These are phyloP conservation scores for Trichothecium roseum DNA, from an alignment of 2,329 filamentous ascomycete genomes.

Conservation along the genomic window DNA sequence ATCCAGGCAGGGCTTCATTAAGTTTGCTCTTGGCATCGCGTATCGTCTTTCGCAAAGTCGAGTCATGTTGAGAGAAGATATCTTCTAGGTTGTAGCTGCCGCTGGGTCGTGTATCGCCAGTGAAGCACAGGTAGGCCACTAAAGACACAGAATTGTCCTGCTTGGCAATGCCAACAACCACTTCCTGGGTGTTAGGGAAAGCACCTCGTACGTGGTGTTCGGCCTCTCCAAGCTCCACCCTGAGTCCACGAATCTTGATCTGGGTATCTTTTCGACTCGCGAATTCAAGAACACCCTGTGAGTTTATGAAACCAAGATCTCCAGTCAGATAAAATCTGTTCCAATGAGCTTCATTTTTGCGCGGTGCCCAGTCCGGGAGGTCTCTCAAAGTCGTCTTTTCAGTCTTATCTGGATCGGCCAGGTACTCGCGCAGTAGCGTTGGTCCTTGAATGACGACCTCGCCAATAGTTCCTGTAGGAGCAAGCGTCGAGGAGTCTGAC, in stretches of 20 bases:
- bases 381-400: conserved; percentile 4
- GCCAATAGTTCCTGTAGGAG: conserved; percentile 1
- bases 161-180: conserved; percentile 28
- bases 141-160: conserved; percentile 29
- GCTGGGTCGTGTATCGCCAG: not conserved
- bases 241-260: conserved; percentile 44
- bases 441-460: conserved; percentile 25
- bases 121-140: conserved; percentile 25
- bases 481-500: not conserved
- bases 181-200: not conserved
- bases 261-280: conserved; percentile 44
- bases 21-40: conserved; percentile 7
- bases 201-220: conserved; percentile 5
- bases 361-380: not conserved
- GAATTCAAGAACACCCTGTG: conserved; percentile 26
- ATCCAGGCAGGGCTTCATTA: conserved; percentile 15
- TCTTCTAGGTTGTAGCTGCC: not conserved
- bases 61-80: too few relatives aligned
- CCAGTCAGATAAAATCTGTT: conserved; percentile 31
- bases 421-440: conserved; percentile 29
- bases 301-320: conserved; percentile 29
- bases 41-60: not conserved
- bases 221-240: conserved; percentile 31
- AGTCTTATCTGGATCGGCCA: conserved; percentile 3
- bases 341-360: conserved; percentile 4